These are phyloP conservation scores for Cnidoscolus chayamansa DNA, from an alignment of 441 rosid genomes.

Conservation along the genomic window DNA sequence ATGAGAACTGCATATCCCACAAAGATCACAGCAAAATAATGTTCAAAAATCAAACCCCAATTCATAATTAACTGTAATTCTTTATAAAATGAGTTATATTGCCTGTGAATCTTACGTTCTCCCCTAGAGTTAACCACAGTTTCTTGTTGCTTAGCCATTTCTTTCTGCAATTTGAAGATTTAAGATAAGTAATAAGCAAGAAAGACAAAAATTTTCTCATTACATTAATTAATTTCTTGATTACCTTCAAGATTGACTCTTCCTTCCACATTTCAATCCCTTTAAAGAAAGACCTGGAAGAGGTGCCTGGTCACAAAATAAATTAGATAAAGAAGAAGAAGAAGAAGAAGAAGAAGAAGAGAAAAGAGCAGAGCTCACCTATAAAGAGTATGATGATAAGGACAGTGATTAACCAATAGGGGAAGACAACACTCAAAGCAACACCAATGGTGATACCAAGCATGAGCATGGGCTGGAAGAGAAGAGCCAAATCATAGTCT, in stretches of 20 bases:
- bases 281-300: constrained; percentile 76
- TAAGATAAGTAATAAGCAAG: background rate
- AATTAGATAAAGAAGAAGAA: background rate
- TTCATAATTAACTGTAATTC: background rate
- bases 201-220: background rate
- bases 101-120: constrained; percentile 52
- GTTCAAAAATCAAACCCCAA: background rate
- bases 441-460: constrained; percentile 92
- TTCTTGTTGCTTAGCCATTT: constrained; percentile 43
- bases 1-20: constrained; percentile 49
- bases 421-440: constrained; percentile 83
- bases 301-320: constrained; percentile 49
- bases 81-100: background rate
- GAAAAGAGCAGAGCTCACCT: constrained; percentile 27
- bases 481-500: constrained; percentile 84
- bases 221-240: background rate
- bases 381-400: constrained; percentile 84
- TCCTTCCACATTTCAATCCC: constrained; percentile 87
- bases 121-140: constrained; percentile 54
- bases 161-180: constrained; percentile 48
- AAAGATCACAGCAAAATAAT: background rate
- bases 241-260: constrained; percentile 69
- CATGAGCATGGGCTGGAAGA: constrained; percentile 87
- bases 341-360: background rate
- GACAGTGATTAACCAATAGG: constrained; percentile 88